These are phyloP conservation scores for Leccinum fuscescens DNA, from an alignment of 1,284 basidiomycete species.

Conservation along the genomic window DNA sequence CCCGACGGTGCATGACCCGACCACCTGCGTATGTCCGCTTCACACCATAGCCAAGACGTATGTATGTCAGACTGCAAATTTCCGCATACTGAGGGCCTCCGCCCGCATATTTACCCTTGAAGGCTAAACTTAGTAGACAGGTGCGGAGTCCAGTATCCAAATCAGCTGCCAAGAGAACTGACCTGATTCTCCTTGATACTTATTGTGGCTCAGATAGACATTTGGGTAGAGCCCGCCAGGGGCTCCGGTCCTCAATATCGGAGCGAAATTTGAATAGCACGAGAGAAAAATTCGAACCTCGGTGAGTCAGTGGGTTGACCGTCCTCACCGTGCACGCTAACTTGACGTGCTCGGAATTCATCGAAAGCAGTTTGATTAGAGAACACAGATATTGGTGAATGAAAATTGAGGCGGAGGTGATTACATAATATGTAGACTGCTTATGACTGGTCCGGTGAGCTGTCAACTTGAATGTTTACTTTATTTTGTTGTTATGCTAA, in stretches of 20 bases:
- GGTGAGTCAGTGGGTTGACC: neutral
- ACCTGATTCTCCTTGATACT: constrained; percentile 1
- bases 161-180: constrained; percentile 13
- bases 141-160: neutral
- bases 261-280: neutral
- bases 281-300: neutral
- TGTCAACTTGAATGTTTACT: neutral
- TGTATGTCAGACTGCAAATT: neutral
- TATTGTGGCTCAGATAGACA: constrained; percentile 1
- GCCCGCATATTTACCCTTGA: neutral
- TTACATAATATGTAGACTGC: no score
- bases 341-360: neutral
- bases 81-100: neutral
- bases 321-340: neutral
- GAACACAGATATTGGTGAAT: neutral
- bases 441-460: neutral
- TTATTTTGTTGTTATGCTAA: constrained; percentile 4
- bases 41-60: constrained; percentile 7
- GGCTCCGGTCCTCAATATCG: neutral
- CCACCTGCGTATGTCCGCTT: constrained; percentile 2
- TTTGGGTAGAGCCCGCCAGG: constrained; percentile 1
- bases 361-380: neutral
- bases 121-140: constrained; percentile 1
- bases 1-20: constrained; percentile 18
- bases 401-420: constrained; percentile 7